Evolutionary conservation across 768 basidiomycete genomes (phyloP), one percentile per base, ranked within the genome.

Genomic region (Pulveroboletus sp.): DNA sequence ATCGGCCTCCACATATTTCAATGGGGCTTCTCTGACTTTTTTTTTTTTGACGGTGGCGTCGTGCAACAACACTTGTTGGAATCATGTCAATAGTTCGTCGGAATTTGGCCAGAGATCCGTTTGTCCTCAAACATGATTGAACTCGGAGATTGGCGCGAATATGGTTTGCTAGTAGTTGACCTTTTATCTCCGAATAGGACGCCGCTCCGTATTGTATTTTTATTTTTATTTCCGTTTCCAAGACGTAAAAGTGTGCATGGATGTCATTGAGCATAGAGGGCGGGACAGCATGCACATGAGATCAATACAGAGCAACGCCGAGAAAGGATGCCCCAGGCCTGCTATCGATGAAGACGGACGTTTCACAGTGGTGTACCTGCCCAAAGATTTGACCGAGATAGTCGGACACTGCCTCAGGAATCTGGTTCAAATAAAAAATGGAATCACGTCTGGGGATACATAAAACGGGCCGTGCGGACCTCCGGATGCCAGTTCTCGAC

Each of bases 21-120:
- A 47, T 46, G 19, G 46, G 37, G 20, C 51, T 54, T 43, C 43
- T 47, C 29, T 40, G 51, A 35, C 40, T 39, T 52, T 48, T 50
- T 49, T 50, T 49, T 55, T 41, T 41, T 43, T 56, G 61, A 65
- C 60, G 33, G 63, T 57, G 62, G 63, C 63, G 61, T 51, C 45
- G 42, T 44, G 20, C 46, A 58, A 38, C 51, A n/a, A 53, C 36
- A 43, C 20, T 43, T 43, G 47, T 43, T 37, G 49, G 32, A 53
- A 41, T 45, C 51, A 41, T 53, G 46, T 49, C 51, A 42, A 42
- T 35, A 40, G 19, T 33, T 20, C 57, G 54, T 60, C 58, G 58
- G 58, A 52, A 52, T 61, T 58, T 58, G 43, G n/a, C 11, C 38
- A 19, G 33, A 58, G 49, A 41, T 42, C 61, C 56, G 56, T 25